A percentile compares a stretch with the other conserved stretches of the same genome.
Conservation (phyloP, 768 basidiomycete genomes). For the Boletus sensibilis region DNA sequence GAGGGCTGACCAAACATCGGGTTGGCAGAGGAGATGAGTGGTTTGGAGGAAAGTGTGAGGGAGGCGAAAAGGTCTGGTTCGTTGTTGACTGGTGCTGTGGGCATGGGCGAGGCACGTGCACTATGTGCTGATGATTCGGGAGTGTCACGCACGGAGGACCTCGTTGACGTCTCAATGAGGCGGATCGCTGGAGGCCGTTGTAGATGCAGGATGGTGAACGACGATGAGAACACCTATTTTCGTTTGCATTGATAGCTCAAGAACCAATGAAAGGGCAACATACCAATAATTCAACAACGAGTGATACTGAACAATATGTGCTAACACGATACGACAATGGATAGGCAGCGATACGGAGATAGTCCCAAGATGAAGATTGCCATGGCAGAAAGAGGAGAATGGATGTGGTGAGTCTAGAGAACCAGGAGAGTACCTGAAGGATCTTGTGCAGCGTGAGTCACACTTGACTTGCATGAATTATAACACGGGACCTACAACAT, state of each 20-base stretch:
- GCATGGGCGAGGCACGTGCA: constrained; percentile 29
- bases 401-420: constrained; percentile 52
- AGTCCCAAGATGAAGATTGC: constrained; percentile 41
- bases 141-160: constrained; percentile 41
- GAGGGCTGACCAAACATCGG: constrained; percentile 77
- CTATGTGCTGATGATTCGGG: constrained; percentile 32
- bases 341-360: constrained; percentile 36
- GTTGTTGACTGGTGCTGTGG: constrained; percentile 16
- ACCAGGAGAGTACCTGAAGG: constrained; percentile 61
- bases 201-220: constrained; percentile 55
- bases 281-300: constrained; percentile 58
- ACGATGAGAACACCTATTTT: constrained; percentile 49
- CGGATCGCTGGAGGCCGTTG: constrained; percentile 71
- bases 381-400: constrained; percentile 43
- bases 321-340: constrained; percentile 37
- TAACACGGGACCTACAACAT: constrained; percentile 50
- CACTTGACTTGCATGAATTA: not conserved
- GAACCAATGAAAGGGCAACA: constrained; percentile 23
- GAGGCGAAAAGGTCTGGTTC: constrained; percentile 64
- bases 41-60: constrained; percentile 64
- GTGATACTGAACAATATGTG: constrained; percentile 47
- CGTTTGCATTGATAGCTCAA: not conserved
- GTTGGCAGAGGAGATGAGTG: constrained; percentile 44
- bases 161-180: constrained; percentile 56
- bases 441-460: constrained; percentile 38